Conservation (phyloP, 192 early-diverging fungal species). For the Rhizophagus clarus region DNA sequence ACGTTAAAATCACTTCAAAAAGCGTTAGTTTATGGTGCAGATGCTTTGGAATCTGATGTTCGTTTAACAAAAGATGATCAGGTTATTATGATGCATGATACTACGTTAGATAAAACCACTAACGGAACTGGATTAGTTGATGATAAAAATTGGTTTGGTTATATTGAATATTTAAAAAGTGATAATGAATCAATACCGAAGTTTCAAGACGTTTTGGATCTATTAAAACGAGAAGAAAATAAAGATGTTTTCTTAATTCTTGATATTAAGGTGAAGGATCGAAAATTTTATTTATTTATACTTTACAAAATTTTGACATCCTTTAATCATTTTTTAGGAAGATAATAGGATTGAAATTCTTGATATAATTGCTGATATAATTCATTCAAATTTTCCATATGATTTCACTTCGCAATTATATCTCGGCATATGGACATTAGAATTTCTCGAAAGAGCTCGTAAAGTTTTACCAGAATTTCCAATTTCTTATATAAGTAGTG, state of each 20-base stretch:
- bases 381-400: conserved; percentile 27
- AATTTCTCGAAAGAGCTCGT: conserved; percentile 33
- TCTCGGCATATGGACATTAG: conserved; percentile 45
- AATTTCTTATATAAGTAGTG: conserved; percentile 41
- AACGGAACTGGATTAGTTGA: conserved; percentile 42
- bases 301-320: too few species aligned
- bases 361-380: conserved; percentile 31
- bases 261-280: conserved; percentile 47
- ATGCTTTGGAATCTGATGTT: conserved; percentile 51
- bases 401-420: conserved; percentile 39
- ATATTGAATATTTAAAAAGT: conserved; percentile 44
- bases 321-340: conserved; percentile 15
- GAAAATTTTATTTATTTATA: neutral
- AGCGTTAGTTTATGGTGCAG: conserved; percentile 40
- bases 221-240: conserved; percentile 38
- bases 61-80: conserved; percentile 45
- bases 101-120: conserved; percentile 41
- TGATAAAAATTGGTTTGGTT: conserved; percentile 39
- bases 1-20: conserved; percentile 39
- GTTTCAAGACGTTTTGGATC: conserved; percentile 43
- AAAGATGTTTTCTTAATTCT: conserved; percentile 43
- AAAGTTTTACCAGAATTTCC: conserved; percentile 37
- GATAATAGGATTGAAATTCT: conserved; percentile 42
- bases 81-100: conserved; percentile 49
- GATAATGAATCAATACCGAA: conserved; percentile 35